These are phyloP conservation scores for Botryotinia narcissicola DNA, from an alignment of 2,329 filamentous ascomycete species.

Conservation along the genomic window DNA sequence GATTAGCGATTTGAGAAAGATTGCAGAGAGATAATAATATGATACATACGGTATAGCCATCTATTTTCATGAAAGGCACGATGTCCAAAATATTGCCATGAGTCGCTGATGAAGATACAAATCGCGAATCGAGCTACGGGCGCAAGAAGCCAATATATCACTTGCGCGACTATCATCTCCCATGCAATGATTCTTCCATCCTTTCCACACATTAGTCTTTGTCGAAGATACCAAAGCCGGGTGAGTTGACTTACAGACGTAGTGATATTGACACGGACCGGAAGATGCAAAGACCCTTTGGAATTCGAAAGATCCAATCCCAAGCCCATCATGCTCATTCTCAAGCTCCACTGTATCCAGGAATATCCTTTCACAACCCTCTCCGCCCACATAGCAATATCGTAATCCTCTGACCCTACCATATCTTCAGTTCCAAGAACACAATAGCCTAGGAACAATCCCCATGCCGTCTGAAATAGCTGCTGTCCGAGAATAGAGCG, in stretches of 20 bases:
- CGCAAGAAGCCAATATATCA: conserved; percentile 61
- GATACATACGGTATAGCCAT: conserved; percentile 23
- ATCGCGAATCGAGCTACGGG: conserved; percentile 72
- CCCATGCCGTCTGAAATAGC: background rate
- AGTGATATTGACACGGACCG: background rate
- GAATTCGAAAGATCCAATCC: background rate
- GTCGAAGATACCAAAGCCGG: background rate
- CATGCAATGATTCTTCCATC: conserved; percentile 3
- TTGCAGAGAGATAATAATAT: fast-evolving
- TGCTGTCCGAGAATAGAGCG: conserved; percentile 1
- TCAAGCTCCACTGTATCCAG: conserved; percentile 5
- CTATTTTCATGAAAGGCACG: conserved; percentile 93
- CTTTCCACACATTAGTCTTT: background rate
- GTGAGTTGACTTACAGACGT: background rate
- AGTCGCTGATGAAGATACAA: conserved; percentile 75
- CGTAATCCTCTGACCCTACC: conserved; percentile 4
- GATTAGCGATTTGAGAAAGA: background rate
- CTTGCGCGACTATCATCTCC: background rate
- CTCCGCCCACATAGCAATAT: background rate
- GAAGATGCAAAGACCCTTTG: conserved; percentile 3
- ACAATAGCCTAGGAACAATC: background rate
- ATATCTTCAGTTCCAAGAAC: conserved; percentile 15
- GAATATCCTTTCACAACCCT: background rate
- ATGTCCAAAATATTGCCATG: conserved; percentile 95
- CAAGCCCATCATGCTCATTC: background rate